Evolutionary conservation across 1,284 basidiomycete genomes (phyloP).

Genomic region (Sporisorium reilianum): DNA sequence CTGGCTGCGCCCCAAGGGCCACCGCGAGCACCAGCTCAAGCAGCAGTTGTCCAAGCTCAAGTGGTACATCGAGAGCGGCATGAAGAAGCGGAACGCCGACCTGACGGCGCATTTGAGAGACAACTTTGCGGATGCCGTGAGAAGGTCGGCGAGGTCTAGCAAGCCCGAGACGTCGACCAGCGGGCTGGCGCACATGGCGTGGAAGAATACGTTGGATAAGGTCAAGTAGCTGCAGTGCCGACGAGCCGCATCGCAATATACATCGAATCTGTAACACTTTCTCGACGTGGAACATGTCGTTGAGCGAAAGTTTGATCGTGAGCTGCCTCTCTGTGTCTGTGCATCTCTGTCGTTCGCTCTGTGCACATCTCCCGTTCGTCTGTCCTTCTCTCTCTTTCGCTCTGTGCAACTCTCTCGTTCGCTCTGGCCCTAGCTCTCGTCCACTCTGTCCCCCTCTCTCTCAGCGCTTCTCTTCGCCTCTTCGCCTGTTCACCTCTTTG

Average conservation of each 20-base stretch:
- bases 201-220: constrained; percentile 42
- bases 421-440: no score
- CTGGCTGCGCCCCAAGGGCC: constrained; percentile 92
- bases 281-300: no score
- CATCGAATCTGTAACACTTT: no score
- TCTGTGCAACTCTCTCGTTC: no score
- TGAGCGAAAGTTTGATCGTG: no score
- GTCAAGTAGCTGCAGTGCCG: constrained; percentile 1
- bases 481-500: no score
- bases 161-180: neutral
- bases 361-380: no score
- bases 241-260: neutral
- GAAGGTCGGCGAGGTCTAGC: constrained; percentile 8
- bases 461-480: no score
- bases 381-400: no score
- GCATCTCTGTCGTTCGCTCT: no score
- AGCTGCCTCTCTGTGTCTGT: no score
- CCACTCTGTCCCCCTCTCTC: no score
- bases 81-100: constrained; percentile 70
- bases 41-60: constrained; percentile 85
- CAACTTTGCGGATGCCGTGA: constrained; percentile 11
- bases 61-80: constrained; percentile 83
- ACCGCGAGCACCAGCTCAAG: constrained; percentile 85
- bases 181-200: constrained; percentile 28
- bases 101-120: constrained; percentile 28